Evolutionary conservation across 768 basidiomycete genomes (phyloP), one percentile per base, ranked within the genome.

Genomic region (Amanita muscaria): DNA sequence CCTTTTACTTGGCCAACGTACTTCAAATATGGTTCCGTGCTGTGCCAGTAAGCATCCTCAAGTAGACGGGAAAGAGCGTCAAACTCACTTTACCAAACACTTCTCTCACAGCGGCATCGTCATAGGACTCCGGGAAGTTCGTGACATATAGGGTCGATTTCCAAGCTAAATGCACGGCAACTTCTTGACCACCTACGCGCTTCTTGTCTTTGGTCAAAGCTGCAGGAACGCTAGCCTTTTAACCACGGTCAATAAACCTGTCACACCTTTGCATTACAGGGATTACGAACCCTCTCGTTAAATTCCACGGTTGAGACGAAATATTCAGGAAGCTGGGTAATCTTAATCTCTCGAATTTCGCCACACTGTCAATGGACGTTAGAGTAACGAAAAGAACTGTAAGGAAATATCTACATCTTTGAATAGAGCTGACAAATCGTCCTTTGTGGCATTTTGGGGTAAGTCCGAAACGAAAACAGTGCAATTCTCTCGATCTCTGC

Each of bases 1-100:
- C 58, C 96, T 96, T 58, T 93, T 93, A 64, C 90, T 93, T 4
- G 96, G 96, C 94, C 94, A 98, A 24, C 96, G 85, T 14, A 91
- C 86, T 51, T 98, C 93, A 49, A 98, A 88, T 43, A 99, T 75
- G 4, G 73, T 76, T 8, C 96, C 96, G 62, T 86, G 92, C 91
- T 96, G 45, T 1, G 19, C 29, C 47, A 33, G 19, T 2, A n/a
- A 25, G 51, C 27, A 50, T 23, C 16, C 46, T 38, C n/a, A 46
- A 31, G 45, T 12, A 10, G 22, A 35, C 6, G 21, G 32, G 4
- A 0, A 41, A 22, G 22, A 33, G 32, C 14, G 10, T 22, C 5
- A 31, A 27, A 53, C 73, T 37, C 48, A 93, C 93, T 68, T 80
- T 73, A 42, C 73, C 75, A 58, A 99, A 96, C 10, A 96, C 59